A percentile compares a stretch with the other conserved stretches of the same genome.
Evolutionary conservation across 1,284 basidiomycete genomes (phyloP).

Genomic region (Crepidotus sp.): DNA sequence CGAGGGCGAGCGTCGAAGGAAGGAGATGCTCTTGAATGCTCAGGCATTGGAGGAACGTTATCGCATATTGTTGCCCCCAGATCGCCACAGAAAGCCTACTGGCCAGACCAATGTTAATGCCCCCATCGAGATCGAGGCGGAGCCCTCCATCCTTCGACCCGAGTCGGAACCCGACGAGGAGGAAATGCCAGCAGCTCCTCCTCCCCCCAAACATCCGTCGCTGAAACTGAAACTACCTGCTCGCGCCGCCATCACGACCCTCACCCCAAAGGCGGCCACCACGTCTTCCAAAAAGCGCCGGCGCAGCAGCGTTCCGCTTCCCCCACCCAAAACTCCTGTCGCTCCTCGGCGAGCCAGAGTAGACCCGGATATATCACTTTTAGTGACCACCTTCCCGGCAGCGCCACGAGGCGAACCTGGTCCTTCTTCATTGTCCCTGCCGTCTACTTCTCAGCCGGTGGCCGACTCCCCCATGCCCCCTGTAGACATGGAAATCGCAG

Average conservation of each 20-base stretch:
- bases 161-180: conserved; percentile 13
- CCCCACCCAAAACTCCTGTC: not conserved
- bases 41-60: conserved; percentile 60
- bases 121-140: conserved; percentile 8
- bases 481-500: conserved; percentile 15
- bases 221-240: conserved; percentile 15
- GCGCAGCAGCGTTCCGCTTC: conserved; percentile 5
- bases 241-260: not conserved
- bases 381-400: not conserved
- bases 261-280: conserved; percentile 2
- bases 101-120: conserved; percentile 3
- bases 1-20: conserved; percentile 63
- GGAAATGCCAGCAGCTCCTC: not conserved
- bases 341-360: not conserved
- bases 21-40: conserved; percentile 64
- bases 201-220: conserved; percentile 6
- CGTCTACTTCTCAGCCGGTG: conserved; percentile 4
- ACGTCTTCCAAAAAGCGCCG: conserved; percentile 15
- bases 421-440: conserved; percentile 7
- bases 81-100: conserved; percentile 25
- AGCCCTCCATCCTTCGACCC: conserved; percentile 8
- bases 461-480: conserved; percentile 21
- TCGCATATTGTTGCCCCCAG: conserved; percentile 58
- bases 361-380: not conserved
- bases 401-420: conserved; percentile 6